Base-by-base conservation (phyloP, 2,329 filamentous ascomycete species). In the Penicillium olsonii region DNA sequence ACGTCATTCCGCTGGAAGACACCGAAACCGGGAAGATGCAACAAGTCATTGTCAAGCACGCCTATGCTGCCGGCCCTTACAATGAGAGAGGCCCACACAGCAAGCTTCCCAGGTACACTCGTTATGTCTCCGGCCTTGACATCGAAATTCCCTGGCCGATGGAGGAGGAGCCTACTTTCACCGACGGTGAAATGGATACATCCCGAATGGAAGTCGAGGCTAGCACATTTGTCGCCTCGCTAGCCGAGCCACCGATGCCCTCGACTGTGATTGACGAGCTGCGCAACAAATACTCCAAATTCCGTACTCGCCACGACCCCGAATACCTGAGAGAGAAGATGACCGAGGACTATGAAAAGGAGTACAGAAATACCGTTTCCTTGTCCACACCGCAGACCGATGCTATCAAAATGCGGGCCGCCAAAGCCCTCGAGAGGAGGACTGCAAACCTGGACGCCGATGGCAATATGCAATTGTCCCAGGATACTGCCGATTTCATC, bases 231-330 rank as follows among this genome's bases (percentile, higher is more conserved):
- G 78, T 86, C 46, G 91, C 92, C n/a, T 88, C 84, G 29, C 78
- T 97, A 19, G 76, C 91, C 22, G 77, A 81, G 14, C 81, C 88
- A 20, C 92, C 92, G 12, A 90, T 96, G 80, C 91, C 92, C 5
- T 73, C 78, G 24, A 75, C 72, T n/a, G 81, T 96, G 31, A 80
- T 95, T 57, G 85, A 96, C 68, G 92, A 97, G 77, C 78, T 97
- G 66, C 82, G 91, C 66, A 87, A 88, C 76, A 87, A 85, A 68
- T 95, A 86, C 79, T 88, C 86, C 60, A 84, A 81, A 63, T 94
- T 92, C 83, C 81, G 91, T 64, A 90, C 85, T 45, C 80, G 89
- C 40, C 90, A 95, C 74, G 87, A 91, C 55, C 75, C 81, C 38
- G 87, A 87, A 68, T 95, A 87, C 67, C 70, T 92, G 44, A 77